Evolutionary conservation across 768 basidiomycete genomes (phyloP), one percentile per base, ranked within the genome.

Genomic region (Leccinum disarticulatum): DNA sequence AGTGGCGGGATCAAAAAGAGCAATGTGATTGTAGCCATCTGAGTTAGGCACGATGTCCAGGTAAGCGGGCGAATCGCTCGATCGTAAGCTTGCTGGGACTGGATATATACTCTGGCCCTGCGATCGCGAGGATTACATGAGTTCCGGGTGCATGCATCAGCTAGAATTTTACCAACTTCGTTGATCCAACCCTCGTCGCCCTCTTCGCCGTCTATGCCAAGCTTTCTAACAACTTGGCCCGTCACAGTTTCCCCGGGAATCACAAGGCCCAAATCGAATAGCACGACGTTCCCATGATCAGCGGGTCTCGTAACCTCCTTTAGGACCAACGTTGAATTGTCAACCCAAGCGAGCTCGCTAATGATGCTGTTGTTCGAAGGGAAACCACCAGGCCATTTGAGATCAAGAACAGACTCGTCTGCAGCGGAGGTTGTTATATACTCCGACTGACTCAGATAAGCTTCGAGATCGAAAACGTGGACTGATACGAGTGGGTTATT

Each of bases 161-260:
- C 50, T n/a, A 47, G 60, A 28, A 17, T 27, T 52, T 55, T 31
- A 78, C 88, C 61, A 63, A 93, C 94, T 61, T 84, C 77, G 54
- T 98, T 92, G 61, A 98, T 93, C 97, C 97, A 99, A 1, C 97
- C 97, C 38, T 86, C 85, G 68, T 97, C 96, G 0, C 87, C 89
- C 68, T 96, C 82, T 66, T 95, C 95, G 6, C 93, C 96, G 36
- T 87, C 70, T 69, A 84, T 82, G 4, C 95, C 96, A 10, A 96
- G 79, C 61, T 79, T 87, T 58, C 96, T 78, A 8, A 93, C 90
- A 14, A 93, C 84, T 50, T 64, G 69, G 7, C 87, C 86, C 33
- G 66, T 67, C 11, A 74, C 73, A 49, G 74, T 74, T 11, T 55
- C 69, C 7, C 65, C 67, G 1, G 61, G 66, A 43, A 62, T 66